phyloP scores from a whole-genome alignment of 352 stramenopile species.

The Pythium myriotylum region DNA sequence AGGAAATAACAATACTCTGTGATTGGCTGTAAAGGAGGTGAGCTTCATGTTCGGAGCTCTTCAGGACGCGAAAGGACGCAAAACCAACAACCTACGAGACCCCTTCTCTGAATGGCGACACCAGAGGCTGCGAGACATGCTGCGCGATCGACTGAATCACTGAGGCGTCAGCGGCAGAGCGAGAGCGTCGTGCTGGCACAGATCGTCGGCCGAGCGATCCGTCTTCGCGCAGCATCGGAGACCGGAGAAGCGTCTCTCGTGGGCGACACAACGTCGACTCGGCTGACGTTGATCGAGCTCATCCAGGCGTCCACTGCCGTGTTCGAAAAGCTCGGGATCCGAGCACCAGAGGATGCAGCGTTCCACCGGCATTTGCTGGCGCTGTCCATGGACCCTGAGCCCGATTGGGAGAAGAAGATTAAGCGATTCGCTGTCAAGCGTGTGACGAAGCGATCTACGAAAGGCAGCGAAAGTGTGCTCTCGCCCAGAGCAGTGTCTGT shows the following conservation, averaged over 20 bases:
- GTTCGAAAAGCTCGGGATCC: slow-evolving; percentile 52
- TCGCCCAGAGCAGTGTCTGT: slow-evolving; percentile 4
- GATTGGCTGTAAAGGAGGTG: slow-evolving; percentile 1
- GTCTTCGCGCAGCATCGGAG: slow-evolving; percentile 10
- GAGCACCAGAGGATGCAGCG: slow-evolving; percentile 43
- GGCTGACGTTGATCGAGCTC: slow-evolving; percentile 63
- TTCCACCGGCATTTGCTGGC: slow-evolving; percentile 62
- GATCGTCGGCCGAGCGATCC: slow-evolving; percentile 46
- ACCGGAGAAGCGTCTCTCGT: background rate
- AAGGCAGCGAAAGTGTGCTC: slow-evolving; percentile 4
- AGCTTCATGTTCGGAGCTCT: background rate
- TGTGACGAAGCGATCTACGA: slow-evolving; percentile 10
- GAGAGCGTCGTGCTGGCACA: slow-evolving; percentile 43
- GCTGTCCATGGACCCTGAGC: slow-evolving; percentile 56
- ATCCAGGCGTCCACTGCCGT: slow-evolving; percentile 58
- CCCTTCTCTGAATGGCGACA: slow-evolving; percentile 1
- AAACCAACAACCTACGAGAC: slow-evolving; percentile 2
- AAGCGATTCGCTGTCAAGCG: slow-evolving; percentile 28
- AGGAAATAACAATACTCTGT: background rate
- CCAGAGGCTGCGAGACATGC: background rate
- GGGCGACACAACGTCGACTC: background rate
- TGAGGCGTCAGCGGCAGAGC: slow-evolving; percentile 22
- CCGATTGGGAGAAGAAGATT: slow-evolving; percentile 65
- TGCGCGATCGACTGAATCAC: background rate
- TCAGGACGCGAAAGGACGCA: background rate